A percentile compares a stretch with the other conserved stretches of the same genome.
These are phyloP conservation scores for Blastobotrys robertii DNA, from an alignment of 805 yeast genomes.

Conservation along the genomic window DNA sequence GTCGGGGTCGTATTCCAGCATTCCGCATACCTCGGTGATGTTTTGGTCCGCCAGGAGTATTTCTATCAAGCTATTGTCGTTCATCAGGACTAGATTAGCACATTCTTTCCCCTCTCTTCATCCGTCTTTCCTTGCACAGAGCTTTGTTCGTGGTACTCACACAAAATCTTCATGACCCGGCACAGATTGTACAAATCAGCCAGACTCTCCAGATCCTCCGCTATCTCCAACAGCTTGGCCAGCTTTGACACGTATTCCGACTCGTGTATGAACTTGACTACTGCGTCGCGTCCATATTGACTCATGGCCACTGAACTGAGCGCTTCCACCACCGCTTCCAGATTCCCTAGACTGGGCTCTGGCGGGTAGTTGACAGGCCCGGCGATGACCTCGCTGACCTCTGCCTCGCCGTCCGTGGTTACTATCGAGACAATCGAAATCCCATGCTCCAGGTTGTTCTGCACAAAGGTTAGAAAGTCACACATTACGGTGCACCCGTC, in stretches of 20 bases:
- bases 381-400: constrained; percentile 61
- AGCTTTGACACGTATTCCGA: constrained; percentile 45
- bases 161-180: constrained; percentile 55
- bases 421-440: constrained; percentile 67
- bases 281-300: constrained; percentile 50
- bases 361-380: constrained; percentile 72
- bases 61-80: constrained; percentile 56
- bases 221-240: constrained; percentile 40
- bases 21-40: constrained; percentile 55
- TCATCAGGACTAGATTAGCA: constrained; percentile 37
- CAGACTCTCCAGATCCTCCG: constrained; percentile 46
- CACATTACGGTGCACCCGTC: constrained; percentile 81
- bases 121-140: no score
- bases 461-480: constrained; percentile 65
- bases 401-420: constrained; percentile 30
- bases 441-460: constrained; percentile 48
- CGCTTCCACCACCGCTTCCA: constrained; percentile 44
- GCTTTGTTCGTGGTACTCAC: no score
- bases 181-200: constrained; percentile 56
- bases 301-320: constrained; percentile 54
- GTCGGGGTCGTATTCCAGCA: constrained; percentile 55
- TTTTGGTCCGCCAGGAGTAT: constrained; percentile 43
- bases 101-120: no score
- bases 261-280: constrained; percentile 46
- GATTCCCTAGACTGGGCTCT: constrained; percentile 33